A percentile compares a stretch with the other conserved stretches of the same genome.
These are phyloP conservation scores for Papiliotrema fonsecae DNA, from an alignment of 1,284 basidiomycete genomes.

Conservation along the genomic window DNA sequence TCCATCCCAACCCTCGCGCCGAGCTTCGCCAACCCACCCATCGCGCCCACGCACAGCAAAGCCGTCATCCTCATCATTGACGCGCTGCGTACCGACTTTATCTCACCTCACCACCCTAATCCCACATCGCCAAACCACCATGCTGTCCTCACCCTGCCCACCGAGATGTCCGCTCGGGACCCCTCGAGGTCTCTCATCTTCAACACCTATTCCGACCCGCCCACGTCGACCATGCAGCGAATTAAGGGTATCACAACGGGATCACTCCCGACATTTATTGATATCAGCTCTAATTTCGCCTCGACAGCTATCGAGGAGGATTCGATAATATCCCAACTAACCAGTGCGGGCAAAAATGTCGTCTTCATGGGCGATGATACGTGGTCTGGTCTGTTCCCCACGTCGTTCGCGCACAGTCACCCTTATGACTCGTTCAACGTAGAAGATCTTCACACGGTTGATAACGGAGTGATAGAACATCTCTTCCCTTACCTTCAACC, in stretches of 20 bases:
- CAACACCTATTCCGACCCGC: constrained; percentile 87
- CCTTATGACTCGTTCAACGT: constrained; percentile 98
- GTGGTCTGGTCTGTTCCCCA: constrained; percentile 85
- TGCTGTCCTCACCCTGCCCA: constrained; percentile 72
- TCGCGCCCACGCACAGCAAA: constrained; percentile 66
- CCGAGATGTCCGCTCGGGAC: constrained; percentile 58
- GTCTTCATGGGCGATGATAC: constrained; percentile 95
- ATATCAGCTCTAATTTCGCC: constrained; percentile 87
- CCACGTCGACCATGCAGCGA: constrained; percentile 90
- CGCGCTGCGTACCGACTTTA: constrained; percentile 89
- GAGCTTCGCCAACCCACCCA: constrained; percentile 42
- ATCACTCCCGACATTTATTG: constrained; percentile 91
- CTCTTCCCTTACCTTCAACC: constrained; percentile 74
- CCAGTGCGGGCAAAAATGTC: constrained; percentile 45
- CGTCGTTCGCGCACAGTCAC: constrained; percentile 67
- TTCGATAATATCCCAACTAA: constrained; percentile 61
- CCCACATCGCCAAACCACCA: constrained; percentile 71
- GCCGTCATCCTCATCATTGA: constrained; percentile 87
- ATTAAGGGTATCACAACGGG: constrained; percentile 95
- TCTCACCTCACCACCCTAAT: constrained; percentile 60
- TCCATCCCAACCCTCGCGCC: constrained; percentile 60
- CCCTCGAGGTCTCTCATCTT: constrained; percentile 77
- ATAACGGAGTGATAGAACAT: constrained; percentile 77
- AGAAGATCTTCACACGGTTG: constrained; percentile 94
- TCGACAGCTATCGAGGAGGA: constrained; percentile 83